Evolutionary conservation across 495 filamentous ascomycete species (phyloP), one percentile per base, ranked within the genome.

Genomic region (Daldinia concentrica): DNA sequence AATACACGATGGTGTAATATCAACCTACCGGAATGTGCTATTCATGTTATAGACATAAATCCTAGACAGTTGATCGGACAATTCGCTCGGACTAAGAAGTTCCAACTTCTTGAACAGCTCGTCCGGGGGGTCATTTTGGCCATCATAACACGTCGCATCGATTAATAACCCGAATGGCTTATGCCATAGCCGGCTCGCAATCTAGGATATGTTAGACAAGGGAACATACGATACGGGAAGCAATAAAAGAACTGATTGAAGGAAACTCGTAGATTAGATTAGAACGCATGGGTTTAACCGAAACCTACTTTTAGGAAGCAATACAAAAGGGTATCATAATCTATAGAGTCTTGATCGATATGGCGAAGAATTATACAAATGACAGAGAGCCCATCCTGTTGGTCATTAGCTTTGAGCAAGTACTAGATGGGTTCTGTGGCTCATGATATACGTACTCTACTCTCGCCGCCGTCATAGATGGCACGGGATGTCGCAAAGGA

Each of bases 21-120:
- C 30, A 39, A 19, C 75, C 58, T 77, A 82, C 82, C 82, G 81
- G 70, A 82, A 88, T 5, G 86, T 85, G 68, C 83, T 89, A 71
- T 91, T 91, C 88, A 90, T 90, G 70, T 91, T 91, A 77, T 90
- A 91, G 56, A 90, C 80, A 63, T 90, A 91, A 19, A 87, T 78
- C 56, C 87, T 79, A 12, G 82, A 79, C 4, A 90, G 80, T 55
- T 89, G 84, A 51, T 80, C 81, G 11, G 85, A 77, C 52, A 90
- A 75, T 62, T 91, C 89, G 5, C 80, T 80, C 5, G 89, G 89
- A 34, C 86, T 88, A 11, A 91, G 81, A 24, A 79, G 77, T 66
- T 89, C 86, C 17, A 90, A 73, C 63, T 84, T 87, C 15, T 81
- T 81, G 71, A 88, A 86, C 12, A 91, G 64, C 15, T 85, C 83